Percentiles rank a stretch among this genome's conserved stretches.
phyloP scores from a whole-genome alignment of 352 stramenopile genomes.

The Pythium aquatile region DNA sequence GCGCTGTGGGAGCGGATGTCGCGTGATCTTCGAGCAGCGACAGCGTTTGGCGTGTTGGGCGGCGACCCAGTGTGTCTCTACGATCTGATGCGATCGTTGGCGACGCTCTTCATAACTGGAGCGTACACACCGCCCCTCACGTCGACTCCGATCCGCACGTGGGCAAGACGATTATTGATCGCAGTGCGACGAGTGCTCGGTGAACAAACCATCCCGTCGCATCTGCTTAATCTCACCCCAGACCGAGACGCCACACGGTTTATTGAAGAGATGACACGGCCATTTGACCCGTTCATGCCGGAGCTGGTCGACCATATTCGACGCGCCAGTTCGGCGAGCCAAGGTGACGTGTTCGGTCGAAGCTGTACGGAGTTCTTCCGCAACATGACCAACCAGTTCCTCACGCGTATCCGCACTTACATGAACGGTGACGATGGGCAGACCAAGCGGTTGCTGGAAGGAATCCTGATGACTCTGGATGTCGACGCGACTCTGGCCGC shows the following conservation, averaged over 20 bases:
- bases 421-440: constrained; percentile 11
- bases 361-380: constrained; percentile 30
- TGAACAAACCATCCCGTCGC: constrained; percentile 15
- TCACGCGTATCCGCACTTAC: constrained; percentile 22
- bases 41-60: constrained; percentile 27
- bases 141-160: constrained; percentile 27
- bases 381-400: constrained; percentile 31
- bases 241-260: constrained; percentile 22
- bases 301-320: constrained; percentile 33
- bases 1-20: constrained; percentile 24
- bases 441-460: constrained; percentile 11
- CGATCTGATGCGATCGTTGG: constrained; percentile 24
- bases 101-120: constrained; percentile 26
- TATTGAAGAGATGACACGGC: constrained; percentile 26
- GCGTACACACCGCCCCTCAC: constrained; percentile 28
- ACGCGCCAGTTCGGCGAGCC: constrained; percentile 25
- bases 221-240: constrained; percentile 18
- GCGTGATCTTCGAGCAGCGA: constrained; percentile 17
- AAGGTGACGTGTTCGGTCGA: constrained; percentile 19
- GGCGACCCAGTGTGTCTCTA: constrained; percentile 27
- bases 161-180: constrained; percentile 26
- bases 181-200: constrained; percentile 21
- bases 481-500: constrained; percentile 12
- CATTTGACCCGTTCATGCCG: constrained; percentile 31
- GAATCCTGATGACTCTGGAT: constrained; percentile 20